phyloP scores from a whole-genome alignment of 306 rosid species.

The Coriaria nepalensis region DNA sequence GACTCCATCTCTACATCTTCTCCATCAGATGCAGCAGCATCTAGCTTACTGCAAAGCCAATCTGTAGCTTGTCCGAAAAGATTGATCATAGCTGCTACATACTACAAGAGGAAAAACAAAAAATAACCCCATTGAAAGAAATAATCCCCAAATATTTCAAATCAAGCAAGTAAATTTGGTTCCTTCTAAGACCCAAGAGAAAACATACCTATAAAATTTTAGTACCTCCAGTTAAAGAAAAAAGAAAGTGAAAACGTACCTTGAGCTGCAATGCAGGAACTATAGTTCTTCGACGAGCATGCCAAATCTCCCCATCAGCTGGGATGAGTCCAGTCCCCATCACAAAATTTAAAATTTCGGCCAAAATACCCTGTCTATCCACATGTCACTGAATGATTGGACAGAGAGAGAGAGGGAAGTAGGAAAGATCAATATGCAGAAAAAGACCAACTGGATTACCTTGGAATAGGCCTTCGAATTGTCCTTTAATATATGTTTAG shows the following conservation, averaged over 20 bases:
- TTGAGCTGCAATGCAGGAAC: slow-evolving; percentile 88
- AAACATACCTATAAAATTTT: background rate
- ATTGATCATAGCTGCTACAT: slow-evolving; percentile 81
- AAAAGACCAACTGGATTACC: slow-evolving; percentile 30
- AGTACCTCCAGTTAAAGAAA: background rate
- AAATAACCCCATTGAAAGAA: no score
- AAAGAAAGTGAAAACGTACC: slow-evolving; percentile 22
- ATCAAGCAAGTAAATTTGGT: no score
- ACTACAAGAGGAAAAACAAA: slow-evolving; percentile 29
- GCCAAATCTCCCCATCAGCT: slow-evolving; percentile 98
- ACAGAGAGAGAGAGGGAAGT: slow-evolving; percentile 1
- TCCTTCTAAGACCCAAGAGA: no score
- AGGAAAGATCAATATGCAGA: slow-evolving; percentile 2
- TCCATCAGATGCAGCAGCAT: slow-evolving; percentile 69
- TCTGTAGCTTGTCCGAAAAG: slow-evolving; percentile 95
- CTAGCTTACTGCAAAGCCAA: slow-evolving; percentile 85
- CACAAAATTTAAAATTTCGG: slow-evolving; percentile 89
- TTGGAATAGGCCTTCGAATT: slow-evolving; percentile 91
- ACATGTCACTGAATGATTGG: slow-evolving; percentile 11
- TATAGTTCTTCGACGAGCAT: slow-evolving; percentile 67
- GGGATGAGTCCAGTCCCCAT: slow-evolving; percentile 99
- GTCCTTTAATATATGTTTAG: slow-evolving; percentile 72
- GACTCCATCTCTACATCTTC: slow-evolving; percentile 98
- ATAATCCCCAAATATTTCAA: no score
- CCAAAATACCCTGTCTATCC: slow-evolving; percentile 77